Conservation (phyloP, 129 eudicot genomes). For the Centaurea solstitialis region DNA sequence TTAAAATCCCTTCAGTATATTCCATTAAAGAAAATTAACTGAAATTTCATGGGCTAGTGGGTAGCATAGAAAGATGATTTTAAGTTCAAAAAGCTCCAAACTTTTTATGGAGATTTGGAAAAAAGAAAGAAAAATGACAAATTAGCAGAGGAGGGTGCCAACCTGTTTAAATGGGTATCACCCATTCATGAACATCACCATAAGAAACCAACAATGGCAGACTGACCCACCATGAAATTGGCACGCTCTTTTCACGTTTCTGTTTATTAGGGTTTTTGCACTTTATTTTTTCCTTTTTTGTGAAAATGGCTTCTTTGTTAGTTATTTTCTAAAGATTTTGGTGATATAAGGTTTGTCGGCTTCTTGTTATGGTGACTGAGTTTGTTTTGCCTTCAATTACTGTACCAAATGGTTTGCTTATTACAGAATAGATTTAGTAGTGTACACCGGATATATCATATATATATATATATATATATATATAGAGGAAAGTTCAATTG, state of each 20-base stretch:
- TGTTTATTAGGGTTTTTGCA: conserved; percentile 1
- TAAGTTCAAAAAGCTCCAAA: conserved; percentile 25
- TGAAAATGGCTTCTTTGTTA: conserved; percentile 3
- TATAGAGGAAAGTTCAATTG: too few relatives aligned
- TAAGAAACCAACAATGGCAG: conserved; percentile 31
- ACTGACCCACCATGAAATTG: conserved; percentile 38
- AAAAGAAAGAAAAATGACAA: conserved; percentile 13
- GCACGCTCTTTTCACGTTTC: conserved; percentile 21
- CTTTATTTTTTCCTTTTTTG: conserved; percentile 10
- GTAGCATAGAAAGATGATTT: conserved; percentile 11
- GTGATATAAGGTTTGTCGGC: conserved; percentile 3
- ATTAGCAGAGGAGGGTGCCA: conserved; percentile 7
- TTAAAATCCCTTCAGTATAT: conserved; percentile 8
- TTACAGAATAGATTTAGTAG: not conserved
- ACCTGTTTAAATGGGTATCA: conserved; percentile 33
- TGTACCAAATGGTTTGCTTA: not conserved
- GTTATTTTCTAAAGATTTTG: conserved; percentile 26
- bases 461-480: too few relatives aligned
- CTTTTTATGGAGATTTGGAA: not conserved
- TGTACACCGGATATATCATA: too few relatives aligned
- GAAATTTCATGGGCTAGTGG: conserved; percentile 2
- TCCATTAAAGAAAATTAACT: conserved; percentile 12
- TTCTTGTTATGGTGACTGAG: conserved; percentile 2
- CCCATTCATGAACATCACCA: conserved; percentile 43
- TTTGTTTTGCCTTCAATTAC: not conserved